Conservation (phyloP, 2,329 filamentous ascomycete genomes). For the Botrytis sinoallii region DNA sequence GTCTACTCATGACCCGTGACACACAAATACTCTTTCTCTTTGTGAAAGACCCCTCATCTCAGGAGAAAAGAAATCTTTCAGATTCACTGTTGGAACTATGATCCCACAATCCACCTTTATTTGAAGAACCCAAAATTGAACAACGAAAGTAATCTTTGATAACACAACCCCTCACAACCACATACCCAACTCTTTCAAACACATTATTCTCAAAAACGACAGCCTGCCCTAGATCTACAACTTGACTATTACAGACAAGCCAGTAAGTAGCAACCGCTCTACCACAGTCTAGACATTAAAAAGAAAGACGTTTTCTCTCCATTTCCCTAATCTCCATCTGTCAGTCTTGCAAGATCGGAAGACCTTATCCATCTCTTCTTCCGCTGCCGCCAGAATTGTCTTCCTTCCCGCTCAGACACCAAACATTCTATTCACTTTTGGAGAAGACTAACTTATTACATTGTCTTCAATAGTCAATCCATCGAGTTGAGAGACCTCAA, state of each 20-base stretch:
- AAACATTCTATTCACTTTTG: background rate
- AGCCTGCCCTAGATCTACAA: slow-evolving; percentile 25
- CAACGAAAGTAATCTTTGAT: background rate
- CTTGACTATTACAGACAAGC: slow-evolving; percentile 29
- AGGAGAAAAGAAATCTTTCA: background rate
- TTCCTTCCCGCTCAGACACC: background rate
- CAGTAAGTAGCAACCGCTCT: slow-evolving; percentile 16
- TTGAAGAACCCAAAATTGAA: background rate
- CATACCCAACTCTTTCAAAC: background rate
- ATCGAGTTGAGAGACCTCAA: background rate
- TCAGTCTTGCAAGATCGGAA: slow-evolving; percentile 20
- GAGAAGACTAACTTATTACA: background rate
- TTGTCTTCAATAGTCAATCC: background rate
- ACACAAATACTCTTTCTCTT: background rate
- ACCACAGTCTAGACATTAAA: slow-evolving; percentile 25
- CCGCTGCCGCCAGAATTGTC: background rate
- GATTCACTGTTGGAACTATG: background rate
- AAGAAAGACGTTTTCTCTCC: slow-evolving; percentile 23
- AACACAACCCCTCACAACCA: background rate
- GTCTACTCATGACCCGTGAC: background rate
- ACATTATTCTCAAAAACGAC: background rate
- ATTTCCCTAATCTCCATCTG: slow-evolving; percentile 18
- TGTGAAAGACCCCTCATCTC: background rate
- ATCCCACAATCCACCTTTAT: background rate
- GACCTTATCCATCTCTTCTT: slow-evolving; percentile 6